phyloP scores from a whole-genome alignment of 768 basidiomycete species.

The Cubamyces sp. region DNA sequence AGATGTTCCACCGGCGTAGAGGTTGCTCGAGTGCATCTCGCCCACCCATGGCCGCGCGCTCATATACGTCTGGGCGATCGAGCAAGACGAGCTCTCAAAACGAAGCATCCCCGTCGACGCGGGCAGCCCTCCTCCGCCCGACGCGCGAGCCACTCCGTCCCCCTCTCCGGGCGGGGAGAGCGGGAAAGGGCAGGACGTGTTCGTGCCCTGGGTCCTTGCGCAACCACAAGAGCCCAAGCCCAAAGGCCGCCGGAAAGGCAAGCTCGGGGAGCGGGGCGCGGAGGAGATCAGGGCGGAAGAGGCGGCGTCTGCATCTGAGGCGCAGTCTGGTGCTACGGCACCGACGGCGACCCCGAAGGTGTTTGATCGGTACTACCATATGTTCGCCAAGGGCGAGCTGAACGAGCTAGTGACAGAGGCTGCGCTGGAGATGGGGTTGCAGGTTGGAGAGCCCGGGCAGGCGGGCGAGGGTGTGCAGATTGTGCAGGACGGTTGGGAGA shows the following conservation, averaged over 20 bases:
- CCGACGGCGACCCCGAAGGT: slow-evolving; percentile 42
- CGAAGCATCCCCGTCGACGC: slow-evolving; percentile 55
- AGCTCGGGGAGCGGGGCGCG: background rate
- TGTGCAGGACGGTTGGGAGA: slow-evolving; percentile 79
- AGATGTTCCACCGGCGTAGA: slow-evolving; percentile 40
- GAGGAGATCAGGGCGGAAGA: background rate
- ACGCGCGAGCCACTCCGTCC: slow-evolving; percentile 9
- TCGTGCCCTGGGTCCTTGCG: slow-evolving; percentile 83
- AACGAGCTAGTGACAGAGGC: slow-evolving; percentile 62
- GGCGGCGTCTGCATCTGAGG: background rate
- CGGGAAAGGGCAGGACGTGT: slow-evolving; percentile 70
- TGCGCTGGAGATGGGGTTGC: slow-evolving; percentile 57
- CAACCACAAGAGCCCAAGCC: slow-evolving; percentile 37
- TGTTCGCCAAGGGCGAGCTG: slow-evolving; percentile 88
- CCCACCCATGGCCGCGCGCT: slow-evolving; percentile 75
- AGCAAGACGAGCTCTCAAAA: slow-evolving; percentile 87
- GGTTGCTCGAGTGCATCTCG: slow-evolving; percentile 66
- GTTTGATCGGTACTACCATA: slow-evolving; percentile 94
- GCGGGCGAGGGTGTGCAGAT: slow-evolving; percentile 59
- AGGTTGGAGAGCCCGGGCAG: slow-evolving; percentile 44
- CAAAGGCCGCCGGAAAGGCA: slow-evolving; percentile 21
- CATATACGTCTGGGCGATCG: slow-evolving; percentile 96
- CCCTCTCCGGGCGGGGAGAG: background rate
- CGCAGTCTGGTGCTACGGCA: background rate
- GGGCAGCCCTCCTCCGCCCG: slow-evolving; percentile 26